Conservation (phyloP, 495 filamentous ascomycete species). For the Penicillium flavigenum region DNA sequence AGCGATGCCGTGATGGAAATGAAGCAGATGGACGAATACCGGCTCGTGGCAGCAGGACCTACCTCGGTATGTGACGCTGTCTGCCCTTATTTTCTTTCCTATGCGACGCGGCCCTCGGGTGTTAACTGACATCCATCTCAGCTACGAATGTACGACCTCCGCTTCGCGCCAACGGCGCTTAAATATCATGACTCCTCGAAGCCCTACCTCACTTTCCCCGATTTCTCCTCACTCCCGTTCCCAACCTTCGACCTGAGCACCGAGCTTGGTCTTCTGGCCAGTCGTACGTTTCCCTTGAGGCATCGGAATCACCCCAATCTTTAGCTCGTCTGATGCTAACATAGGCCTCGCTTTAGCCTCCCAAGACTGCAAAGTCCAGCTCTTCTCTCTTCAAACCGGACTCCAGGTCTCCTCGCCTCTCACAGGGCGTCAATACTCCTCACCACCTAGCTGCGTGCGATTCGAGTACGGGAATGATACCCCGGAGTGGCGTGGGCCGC, state of each 20-base stretch:
- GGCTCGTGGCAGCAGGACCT: conserved; percentile 38
- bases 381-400: conserved; percentile 43
- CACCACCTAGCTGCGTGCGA: conserved; percentile 33
- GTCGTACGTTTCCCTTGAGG: conserved; percentile 26
- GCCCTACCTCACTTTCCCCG: conserved; percentile 40
- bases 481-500: conserved; percentile 23
- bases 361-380: conserved; percentile 34
- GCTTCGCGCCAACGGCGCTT: conserved; percentile 34
- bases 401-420: conserved; percentile 35
- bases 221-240: conserved; percentile 27
- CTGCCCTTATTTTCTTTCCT: not conserved
- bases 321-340: not conserved
- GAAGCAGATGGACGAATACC: conserved; percentile 38
- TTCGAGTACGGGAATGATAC: conserved; percentile 36
- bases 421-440: conserved; percentile 27
- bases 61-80: conserved; percentile 32
- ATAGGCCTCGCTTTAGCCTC: conserved; percentile 23
- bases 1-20: conserved; percentile 37
- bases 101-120: not conserved
- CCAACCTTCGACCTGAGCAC: conserved; percentile 40
- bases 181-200: conserved; percentile 35
- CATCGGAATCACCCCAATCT: not conserved
- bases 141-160: conserved; percentile 51
- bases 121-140: conserved; percentile 12
- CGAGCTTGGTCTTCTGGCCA: conserved; percentile 42